These are phyloP conservation scores for Arthrobotrys pseudoclavata DNA, from an alignment of 2,329 filamentous ascomycete genomes.

Conservation along the genomic window DNA sequence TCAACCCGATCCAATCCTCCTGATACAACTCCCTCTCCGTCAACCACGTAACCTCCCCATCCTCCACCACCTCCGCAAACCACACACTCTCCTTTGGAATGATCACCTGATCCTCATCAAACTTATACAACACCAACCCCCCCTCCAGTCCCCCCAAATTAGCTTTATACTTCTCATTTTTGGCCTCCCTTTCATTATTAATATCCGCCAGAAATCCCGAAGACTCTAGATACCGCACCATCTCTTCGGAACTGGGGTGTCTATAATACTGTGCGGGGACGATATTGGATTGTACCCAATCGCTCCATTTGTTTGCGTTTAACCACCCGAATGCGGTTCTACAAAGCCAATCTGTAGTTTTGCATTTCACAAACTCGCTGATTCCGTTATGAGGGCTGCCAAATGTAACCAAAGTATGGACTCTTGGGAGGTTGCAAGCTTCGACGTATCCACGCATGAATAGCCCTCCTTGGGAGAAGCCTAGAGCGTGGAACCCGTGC, in stretches of 20 bases:
- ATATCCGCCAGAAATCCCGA: slow-evolving; percentile 94
- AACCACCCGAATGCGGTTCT: slow-evolving; percentile 82
- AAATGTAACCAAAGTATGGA: slow-evolving; percentile 86
- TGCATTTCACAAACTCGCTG: slow-evolving; percentile 81
- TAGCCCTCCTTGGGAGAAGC: slow-evolving; percentile 95
- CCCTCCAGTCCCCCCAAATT: slow-evolving; percentile 78
- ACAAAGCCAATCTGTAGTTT: slow-evolving; percentile 81
- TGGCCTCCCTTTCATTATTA: slow-evolving; percentile 86
- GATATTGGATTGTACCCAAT: slow-evolving; percentile 80
- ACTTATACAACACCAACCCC: slow-evolving; percentile 87
- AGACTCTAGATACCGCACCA: slow-evolving; percentile 80
- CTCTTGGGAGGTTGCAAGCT: slow-evolving; percentile 81
- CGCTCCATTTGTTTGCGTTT: slow-evolving; percentile 82
- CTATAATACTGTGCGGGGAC: slow-evolving; percentile 97
- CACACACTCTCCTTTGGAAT: slow-evolving; percentile 91
- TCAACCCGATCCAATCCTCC: slow-evolving; percentile 94
- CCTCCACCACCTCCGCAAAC: slow-evolving; percentile 84
- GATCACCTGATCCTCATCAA: slow-evolving; percentile 85
- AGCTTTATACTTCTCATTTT: slow-evolving; percentile 80
- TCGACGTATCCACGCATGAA: slow-evolving; percentile 94
- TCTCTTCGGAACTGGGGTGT: slow-evolving; percentile 71
- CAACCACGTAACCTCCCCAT: slow-evolving; percentile 75
- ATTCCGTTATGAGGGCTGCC: slow-evolving; percentile 96
- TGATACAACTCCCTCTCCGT: slow-evolving; percentile 80
- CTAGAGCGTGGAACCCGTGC: slow-evolving; percentile 69